Evolutionary conservation across 345 rosid species (phyloP), one percentile per base, ranked within the genome.

Genomic region (Acer negundo): DNA sequence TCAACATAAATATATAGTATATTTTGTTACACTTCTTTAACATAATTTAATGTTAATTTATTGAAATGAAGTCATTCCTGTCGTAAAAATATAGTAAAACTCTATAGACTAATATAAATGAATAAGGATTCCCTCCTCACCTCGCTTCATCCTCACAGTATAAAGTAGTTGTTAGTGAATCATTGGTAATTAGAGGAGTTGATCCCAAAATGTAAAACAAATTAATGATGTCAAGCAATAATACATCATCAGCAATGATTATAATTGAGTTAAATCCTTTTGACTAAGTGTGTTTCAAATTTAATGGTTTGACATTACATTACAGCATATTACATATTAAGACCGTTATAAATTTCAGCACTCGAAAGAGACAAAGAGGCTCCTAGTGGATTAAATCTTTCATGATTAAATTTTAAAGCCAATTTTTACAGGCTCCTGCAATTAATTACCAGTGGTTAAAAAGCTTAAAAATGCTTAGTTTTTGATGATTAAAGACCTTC

Each of bases 361-460:
- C 65, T 26, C 23, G 51, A 23, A 3, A 19, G 62, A 35, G 58
- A 59, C 44, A 74, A 59, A 69, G 49, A 80, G 84, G 84, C 84
- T 86, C 86, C 74, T 70, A 1, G 10, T 42, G 3, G 49, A 49
- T 58, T 74, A 15, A 72, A 77, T 55, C 22, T 77, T 51, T 16
- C 79, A 80, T 82, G 76, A 82, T 82, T 82, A 77, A 66, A 51
- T 10, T 47, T 47, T 47, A 47, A 75, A 40, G 24, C 10, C 13
- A 19, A 31, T n/a, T 56, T 62, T 78, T 46, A 17, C 73, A 80
- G 84, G 87, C 84, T 80, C 84, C 86, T 1, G 20, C 17, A 3
- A 17, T 22, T 58, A 80, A 72, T 80, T 80, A 82, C 80, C 67
- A 76, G 13, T 80, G 79, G 73, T 82, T 65, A 20, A 78, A 42